These are phyloP conservation scores for Neonectria hederae DNA, from an alignment of 2,329 filamentous ascomycete species.

Conservation along the genomic window DNA sequence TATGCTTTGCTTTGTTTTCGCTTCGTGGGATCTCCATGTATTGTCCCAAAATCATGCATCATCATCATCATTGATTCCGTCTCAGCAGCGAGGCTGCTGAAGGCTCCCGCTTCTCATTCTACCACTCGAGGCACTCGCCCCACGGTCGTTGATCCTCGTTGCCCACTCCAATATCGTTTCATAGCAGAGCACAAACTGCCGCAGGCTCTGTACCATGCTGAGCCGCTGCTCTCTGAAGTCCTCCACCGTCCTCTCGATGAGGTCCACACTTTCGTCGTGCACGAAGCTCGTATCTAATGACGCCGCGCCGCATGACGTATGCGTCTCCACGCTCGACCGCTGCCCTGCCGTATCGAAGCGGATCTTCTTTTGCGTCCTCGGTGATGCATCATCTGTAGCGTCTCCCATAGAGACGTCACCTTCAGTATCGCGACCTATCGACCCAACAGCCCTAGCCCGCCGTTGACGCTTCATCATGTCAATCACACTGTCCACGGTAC, in stretches of 20 bases:
- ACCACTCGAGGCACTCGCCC: conserved; percentile 28
- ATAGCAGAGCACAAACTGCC: conserved; percentile 96
- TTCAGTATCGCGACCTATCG: conserved; percentile 44
- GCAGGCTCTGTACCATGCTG: conserved; percentile 95
- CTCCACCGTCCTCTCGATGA: conserved; percentile 87
- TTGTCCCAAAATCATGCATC: conserved; percentile 5
- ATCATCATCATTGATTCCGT: not conserved
- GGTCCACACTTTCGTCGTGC: conserved; percentile 74
- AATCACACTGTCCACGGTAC: conserved; percentile 93
- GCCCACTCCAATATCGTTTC: conserved; percentile 94
- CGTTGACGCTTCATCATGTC: conserved; percentile 95
- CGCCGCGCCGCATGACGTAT: conserved; percentile 19
- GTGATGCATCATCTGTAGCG: conserved; percentile 43
- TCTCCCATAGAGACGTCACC: conserved; percentile 59
- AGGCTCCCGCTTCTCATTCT: conserved; percentile 47
- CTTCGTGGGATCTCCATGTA: conserved; percentile 15
- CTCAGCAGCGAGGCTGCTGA: conserved; percentile 36
- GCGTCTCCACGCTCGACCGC: conserved; percentile 29
- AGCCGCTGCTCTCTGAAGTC: conserved; percentile 89
- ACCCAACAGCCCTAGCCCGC: conserved; percentile 45
- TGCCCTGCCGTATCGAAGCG: conserved; percentile 34
- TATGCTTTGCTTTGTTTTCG: conserved; percentile 23
- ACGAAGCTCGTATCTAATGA: conserved; percentile 70
- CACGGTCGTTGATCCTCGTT: conserved; percentile 55
- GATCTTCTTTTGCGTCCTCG: conserved; percentile 37